Base-by-base conservation (phyloP, 805 yeast species). In the Starmerella lactis-condensi region DNA sequence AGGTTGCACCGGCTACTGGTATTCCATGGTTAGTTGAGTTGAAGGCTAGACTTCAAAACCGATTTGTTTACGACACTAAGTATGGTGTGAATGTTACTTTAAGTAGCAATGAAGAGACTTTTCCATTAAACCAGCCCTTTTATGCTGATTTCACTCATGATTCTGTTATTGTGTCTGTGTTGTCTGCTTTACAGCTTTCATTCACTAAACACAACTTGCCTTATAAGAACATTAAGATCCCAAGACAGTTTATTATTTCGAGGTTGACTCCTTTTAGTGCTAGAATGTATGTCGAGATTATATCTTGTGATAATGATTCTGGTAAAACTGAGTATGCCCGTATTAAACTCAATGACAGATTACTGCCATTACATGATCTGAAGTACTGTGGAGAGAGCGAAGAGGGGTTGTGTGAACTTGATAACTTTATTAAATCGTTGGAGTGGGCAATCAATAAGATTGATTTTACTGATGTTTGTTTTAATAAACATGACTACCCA, bases 61-160 rank as follows among this genome's bases (percentile, higher is more conserved):
- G 66, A 25, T 58, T 68, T 5, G 55, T 70, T 38, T 53, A 60
- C n/a, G 57, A 64, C 35, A 55, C 72, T 40, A 18, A 13, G 8
- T 51, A 58, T 36, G 65, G 65, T 22, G 64, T 62, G 36, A 72
- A 67, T 42, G 52, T 58, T 9, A 61, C 66, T 4, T 41, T 53
- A 7, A 50, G 50, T 31, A 21, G 34, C 29, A 29, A 32, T 34
- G 39, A 44, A 10, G 45, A 30, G 14, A 44, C 49, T 8, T 57
- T 59, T 46, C 64, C 64, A 14, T 39, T 52, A 16, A 62, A 57
- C 36, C 66, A 51, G 47, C 62, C 65, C 33, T 57, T 75, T 28
- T 72, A 73, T 60, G 59, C 75, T 41, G 74, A 70, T 41, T 73
- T 77, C 57, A 61, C 78, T 11, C 92, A 79, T 46, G 92, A 79